Percentiles rank a stretch among this genome's conserved stretches.
phyloP scores from a whole-genome alignment of 2,329 filamentous ascomycete species.

The Fusarium humuli region DNA sequence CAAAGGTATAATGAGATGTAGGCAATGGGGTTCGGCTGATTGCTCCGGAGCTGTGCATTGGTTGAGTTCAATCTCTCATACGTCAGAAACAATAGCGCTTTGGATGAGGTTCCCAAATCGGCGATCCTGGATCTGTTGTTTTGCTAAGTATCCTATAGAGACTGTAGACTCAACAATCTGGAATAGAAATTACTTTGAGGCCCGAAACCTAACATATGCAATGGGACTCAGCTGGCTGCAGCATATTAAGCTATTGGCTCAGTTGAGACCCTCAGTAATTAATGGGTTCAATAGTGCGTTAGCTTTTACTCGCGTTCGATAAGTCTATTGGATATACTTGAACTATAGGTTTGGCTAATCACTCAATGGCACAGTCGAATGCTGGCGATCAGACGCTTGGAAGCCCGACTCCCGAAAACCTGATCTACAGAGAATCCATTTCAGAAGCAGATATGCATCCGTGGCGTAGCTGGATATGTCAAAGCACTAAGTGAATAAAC shows the following conservation, averaged over 20 bases:
- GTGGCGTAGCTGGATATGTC: neutral
- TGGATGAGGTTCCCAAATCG: too few relatives aligned
- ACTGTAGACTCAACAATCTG: fast-evolving
- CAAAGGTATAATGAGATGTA: neutral
- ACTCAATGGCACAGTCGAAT: too few relatives aligned
- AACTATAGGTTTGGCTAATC: too few relatives aligned
- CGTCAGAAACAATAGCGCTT: neutral
- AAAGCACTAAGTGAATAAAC: neutral
- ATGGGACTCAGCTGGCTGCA: too few relatives aligned
- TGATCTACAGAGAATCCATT: neutral
- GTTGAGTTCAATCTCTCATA: neutral
- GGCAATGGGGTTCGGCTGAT: fast-evolving
- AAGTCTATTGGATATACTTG: fast-evolving
- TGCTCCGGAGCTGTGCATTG: neutral
- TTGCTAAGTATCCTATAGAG: neutral
- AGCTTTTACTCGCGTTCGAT: fast-evolving
- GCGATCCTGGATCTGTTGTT: too few relatives aligned
- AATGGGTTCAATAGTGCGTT: neutral
- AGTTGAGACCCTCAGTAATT: fast-evolving
- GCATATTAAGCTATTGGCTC: too few relatives aligned
- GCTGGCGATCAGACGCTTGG: neutral
- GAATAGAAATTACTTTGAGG: neutral
- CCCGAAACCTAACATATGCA: neutral
- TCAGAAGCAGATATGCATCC: neutral
- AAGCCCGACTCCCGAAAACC: neutral